Evolutionary conservation across 352 stramenopile species (phyloP).

Genomic region (Phytophthora crassamura): DNA sequence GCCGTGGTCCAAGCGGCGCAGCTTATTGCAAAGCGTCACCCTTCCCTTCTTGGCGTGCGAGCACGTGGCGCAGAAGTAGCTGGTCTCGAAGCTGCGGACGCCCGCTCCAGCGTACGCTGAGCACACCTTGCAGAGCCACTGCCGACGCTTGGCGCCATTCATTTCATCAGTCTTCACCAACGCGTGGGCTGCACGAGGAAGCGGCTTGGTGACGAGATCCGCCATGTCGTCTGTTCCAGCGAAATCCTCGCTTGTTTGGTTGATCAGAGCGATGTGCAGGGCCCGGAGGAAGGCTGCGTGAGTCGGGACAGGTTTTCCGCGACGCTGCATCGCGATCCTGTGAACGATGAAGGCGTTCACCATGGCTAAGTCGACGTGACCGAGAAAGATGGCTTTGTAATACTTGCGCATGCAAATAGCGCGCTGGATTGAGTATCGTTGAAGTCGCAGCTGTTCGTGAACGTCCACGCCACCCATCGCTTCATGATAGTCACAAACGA

Average conservation of each 20-base stretch:
- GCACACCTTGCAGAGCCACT: slow-evolving; percentile 35
- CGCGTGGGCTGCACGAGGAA: neutral
- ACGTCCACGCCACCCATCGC: no score
- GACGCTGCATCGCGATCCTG: slow-evolving; percentile 3
- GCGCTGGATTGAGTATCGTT: no score
- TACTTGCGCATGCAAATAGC: slow-evolving; percentile 19
- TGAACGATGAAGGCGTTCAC: slow-evolving; percentile 35
- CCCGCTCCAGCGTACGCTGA: slow-evolving; percentile 15
- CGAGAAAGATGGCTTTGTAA: slow-evolving; percentile 38
- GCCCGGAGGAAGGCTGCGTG: slow-evolving; percentile 1
- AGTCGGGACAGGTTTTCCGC: neutral
- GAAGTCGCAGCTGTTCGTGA: no score
- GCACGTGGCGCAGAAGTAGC: slow-evolving; percentile 23
- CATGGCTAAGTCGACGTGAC: slow-evolving; percentile 27
- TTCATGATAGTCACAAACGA: slow-evolving; percentile 12
- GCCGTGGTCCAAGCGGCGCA: neutral
- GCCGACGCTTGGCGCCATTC: slow-evolving; percentile 23
- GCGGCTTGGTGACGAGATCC: slow-evolving; percentile 9
- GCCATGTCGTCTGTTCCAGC: slow-evolving; percentile 3
- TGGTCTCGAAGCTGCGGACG: slow-evolving; percentile 27
- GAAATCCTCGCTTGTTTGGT: slow-evolving; percentile 13
- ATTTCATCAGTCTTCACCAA: slow-evolving; percentile 24
- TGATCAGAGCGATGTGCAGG: neutral
- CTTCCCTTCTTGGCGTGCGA: slow-evolving; percentile 9
- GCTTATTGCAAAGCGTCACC: slow-evolving; percentile 24